Percentiles rank a stretch among this genome's conserved stretches.
Conservation (phyloP, 306 rosid species). For the Prunus fruticosa region DNA sequence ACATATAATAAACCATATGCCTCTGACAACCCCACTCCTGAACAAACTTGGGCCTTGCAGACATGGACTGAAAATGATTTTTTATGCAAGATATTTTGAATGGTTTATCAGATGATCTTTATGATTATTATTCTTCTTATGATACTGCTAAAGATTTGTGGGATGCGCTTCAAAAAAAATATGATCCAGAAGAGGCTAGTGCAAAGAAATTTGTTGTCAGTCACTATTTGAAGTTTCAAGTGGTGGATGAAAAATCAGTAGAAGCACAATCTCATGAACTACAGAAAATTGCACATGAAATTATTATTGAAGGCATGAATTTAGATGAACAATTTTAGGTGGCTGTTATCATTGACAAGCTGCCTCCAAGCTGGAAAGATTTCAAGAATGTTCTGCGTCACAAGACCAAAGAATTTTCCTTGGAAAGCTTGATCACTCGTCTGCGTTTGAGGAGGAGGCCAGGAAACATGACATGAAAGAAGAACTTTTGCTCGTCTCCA, state of each 20-base stretch:
- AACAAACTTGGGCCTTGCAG: neutral
- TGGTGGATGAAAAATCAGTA: too few species aligned
- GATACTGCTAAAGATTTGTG: neutral
- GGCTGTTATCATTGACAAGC: neutral
- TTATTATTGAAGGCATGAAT: neutral
- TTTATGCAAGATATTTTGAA: neutral
- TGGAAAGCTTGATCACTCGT: constrained; percentile 10
- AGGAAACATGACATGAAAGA: constrained; percentile 3
- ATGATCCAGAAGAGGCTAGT: too few species aligned
- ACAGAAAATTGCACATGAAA: neutral
- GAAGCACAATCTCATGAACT: too few species aligned
- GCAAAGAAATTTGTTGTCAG: too few species aligned
- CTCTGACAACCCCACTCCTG: neutral
- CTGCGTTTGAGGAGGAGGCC: constrained; percentile 5
- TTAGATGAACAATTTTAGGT: neutral
- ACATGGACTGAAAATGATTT: neutral
- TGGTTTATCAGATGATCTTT: neutral
- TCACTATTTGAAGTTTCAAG: neutral
- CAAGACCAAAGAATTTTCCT: neutral
- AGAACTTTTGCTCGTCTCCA: neutral
- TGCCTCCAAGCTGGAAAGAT: neutral
- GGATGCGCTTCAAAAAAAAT: neutral
- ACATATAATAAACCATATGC: neutral
- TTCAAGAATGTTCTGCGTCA: neutral
- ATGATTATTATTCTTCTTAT: neutral